Evolutionary conservation across 1,284 basidiomycete species (phyloP).

Genomic region (Ustilago cynodontis): DNA sequence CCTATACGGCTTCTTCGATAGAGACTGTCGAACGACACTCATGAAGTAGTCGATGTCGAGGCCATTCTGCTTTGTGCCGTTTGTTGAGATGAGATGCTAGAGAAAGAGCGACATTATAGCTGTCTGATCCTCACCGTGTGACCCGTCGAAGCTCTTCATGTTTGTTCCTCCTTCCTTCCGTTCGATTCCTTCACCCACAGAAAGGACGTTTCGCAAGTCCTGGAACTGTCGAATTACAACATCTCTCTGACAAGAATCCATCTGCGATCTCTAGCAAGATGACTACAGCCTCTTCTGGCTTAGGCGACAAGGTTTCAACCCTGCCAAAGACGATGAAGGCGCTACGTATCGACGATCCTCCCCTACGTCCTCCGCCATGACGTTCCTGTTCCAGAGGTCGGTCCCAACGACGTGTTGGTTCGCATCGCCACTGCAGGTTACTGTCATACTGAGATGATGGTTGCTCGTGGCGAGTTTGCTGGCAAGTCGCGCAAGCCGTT

Average conservation of each 20-base stretch:
- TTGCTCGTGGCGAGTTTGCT: slow-evolving; percentile 45
- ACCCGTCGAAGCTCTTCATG: background rate
- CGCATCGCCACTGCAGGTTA: slow-evolving; percentile 52
- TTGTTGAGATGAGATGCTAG: background rate
- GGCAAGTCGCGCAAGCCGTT: slow-evolving; percentile 36
- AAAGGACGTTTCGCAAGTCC: background rate
- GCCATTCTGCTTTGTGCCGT: background rate
- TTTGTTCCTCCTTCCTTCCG: background rate
- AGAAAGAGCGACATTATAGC: background rate
- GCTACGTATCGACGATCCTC: slow-evolving; percentile 32
- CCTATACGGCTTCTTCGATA: background rate
- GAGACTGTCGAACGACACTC: slow-evolving; percentile 11
- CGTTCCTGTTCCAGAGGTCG: slow-evolving; percentile 24
- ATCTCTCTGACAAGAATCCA: background rate
- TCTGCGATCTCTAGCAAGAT: background rate
- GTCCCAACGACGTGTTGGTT: slow-evolving; percentile 37
- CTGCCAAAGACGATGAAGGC: slow-evolving; percentile 31
- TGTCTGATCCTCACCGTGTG: too few species aligned
- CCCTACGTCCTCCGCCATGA: slow-evolving; percentile 38
- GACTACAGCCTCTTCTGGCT: background rate
- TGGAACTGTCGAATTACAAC: background rate
- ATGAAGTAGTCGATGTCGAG: background rate
- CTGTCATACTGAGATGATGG: slow-evolving; percentile 60
- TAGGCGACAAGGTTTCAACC: slow-evolving; percentile 3
- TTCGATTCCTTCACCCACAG: background rate